Evolutionary conservation across 2,329 filamentous ascomycete species (phyloP).

Genomic region (Plenodomus lindquistii): DNA sequence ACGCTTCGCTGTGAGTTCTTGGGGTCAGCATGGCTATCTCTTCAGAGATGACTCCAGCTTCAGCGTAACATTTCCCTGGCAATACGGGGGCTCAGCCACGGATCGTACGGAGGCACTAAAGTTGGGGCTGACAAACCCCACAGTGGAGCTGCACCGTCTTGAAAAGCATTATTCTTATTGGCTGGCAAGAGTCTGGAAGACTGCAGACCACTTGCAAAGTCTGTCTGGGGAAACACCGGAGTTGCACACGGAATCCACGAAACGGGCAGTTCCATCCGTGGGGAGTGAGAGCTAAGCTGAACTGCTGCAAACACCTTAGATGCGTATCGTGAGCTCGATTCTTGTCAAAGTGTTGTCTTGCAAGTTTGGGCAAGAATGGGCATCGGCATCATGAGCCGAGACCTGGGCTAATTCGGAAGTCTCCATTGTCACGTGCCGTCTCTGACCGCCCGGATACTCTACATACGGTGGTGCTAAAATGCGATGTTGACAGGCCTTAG

Average conservation of each 20-base stretch:
- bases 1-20: too few species aligned
- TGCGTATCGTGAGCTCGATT: too few species aligned
- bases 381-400: background rate
- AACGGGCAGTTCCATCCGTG: conserved; percentile 8
- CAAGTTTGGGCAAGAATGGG: background rate
- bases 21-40: too few species aligned
- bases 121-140: conserved; percentile 25
- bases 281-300: background rate
- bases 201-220: conserved; percentile 1
- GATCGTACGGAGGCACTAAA: background rate
- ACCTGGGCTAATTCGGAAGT: background rate
- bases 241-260: conserved; percentile 7
- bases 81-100: too few species aligned
- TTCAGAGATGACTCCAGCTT: too few species aligned
- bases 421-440: background rate
- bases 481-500: background rate
- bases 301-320: too few species aligned
- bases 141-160: conserved; percentile 9
- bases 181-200: conserved; percentile 6
- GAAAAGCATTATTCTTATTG: conserved; percentile 9
- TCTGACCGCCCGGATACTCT: background rate
- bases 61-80: too few species aligned
- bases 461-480: too few species aligned
- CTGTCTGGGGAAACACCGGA: conserved; percentile 5
- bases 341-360: background rate